Base-by-base conservation (phyloP, 2,329 filamentous ascomycete species). In the Teratosphaeria epicoccoides region DNA sequence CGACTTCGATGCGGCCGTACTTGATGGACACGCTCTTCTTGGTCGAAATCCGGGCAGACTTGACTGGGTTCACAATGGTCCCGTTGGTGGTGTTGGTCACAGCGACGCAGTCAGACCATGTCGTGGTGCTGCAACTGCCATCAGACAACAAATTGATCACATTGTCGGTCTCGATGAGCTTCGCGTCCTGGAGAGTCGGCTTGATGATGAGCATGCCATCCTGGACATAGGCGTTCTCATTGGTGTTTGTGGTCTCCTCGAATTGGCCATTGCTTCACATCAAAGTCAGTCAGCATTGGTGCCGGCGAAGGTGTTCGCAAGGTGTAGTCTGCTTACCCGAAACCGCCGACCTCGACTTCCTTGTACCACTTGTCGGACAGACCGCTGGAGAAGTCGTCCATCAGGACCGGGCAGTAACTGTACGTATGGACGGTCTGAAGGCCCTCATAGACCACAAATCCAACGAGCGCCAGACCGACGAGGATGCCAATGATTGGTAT, bases 1-100 rank as follows among this genome's bases (percentile, higher is more conserved):
- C 82, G 4, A 94, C 87, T 66, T 94, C 86, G 49, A 94, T 78
- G 43, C 86, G 84, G 46, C 88, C 88, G 65, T 87, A 94, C 69
- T 82, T 87, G 73, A 94, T 87, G 14, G 71, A 77, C 6, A 81
- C 81, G 14, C 83, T 80, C 43, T 79, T 79, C 64, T 80, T 84
- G 52, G 85, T 90, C 71, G 83, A 85, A 70, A 94, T 81, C 55
- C 88, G 84, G 6, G 81, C 88, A 1, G 88, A 91, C 60, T 81
- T 83, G 56, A 85, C 81, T 0, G 88, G 88, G 29, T 87, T 87
- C 33, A 93, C 79, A 56, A 91, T 83, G 51, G 81, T 85, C 11
- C 83, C 77, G 65, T 90, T 88, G 10, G 86, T 88, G 48, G 76
- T 80, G 70, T 93, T 93, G 59, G 87, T 93, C 12, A 73, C 71